Percentiles rank a stretch among this genome's conserved stretches.
Evolutionary conservation across 2,329 filamentous ascomycete species (phyloP).

Genomic region (Lizonia empirigonia): DNA sequence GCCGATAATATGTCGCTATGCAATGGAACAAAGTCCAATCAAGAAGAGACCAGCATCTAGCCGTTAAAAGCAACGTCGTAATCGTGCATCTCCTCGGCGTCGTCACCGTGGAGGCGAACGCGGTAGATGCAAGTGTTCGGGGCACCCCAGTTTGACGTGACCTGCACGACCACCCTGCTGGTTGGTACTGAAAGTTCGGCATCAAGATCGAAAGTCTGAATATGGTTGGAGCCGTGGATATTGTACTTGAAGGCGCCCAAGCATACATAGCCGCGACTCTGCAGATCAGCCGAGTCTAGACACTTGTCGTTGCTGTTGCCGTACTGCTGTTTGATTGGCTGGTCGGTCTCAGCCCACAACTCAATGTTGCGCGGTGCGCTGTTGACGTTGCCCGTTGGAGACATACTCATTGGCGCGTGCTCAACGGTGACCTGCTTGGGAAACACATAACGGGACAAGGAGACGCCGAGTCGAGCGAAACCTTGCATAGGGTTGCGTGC

Average conservation of each 20-base stretch:
- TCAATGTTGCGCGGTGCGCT: constrained; percentile 53
- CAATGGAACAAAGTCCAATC: background rate
- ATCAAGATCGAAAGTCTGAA: constrained; percentile 50
- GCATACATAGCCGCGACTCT: constrained; percentile 45
- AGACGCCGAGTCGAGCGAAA: constrained; percentile 69
- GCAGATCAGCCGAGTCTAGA: constrained; percentile 18
- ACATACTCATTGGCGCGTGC: constrained; percentile 50
- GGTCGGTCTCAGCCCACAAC: constrained; percentile 51
- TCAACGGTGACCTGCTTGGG: constrained; percentile 53
- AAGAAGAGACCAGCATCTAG: constrained; percentile 10
- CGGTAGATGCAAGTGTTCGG: constrained; percentile 56
- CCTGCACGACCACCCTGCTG: constrained; percentile 47
- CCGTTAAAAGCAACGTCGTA: constrained; percentile 29
- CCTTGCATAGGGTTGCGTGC: constrained; percentile 53
- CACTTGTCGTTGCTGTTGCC: constrained; percentile 23
- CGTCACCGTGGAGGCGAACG: constrained; percentile 51
- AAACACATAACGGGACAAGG: constrained; percentile 43
- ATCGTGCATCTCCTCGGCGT: constrained; percentile 24
- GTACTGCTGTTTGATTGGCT: constrained; percentile 30
- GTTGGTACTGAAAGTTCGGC: constrained; percentile 37
- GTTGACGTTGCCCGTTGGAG: constrained; percentile 44
- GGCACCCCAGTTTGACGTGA: constrained; percentile 52
- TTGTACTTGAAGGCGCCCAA: constrained; percentile 51
- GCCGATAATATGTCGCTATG: background rate
- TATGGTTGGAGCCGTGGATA: constrained; percentile 48